Conservation (phyloP, 2,329 filamentous ascomycete species). For the Aspergillus fumigatiaffinis region DNA sequence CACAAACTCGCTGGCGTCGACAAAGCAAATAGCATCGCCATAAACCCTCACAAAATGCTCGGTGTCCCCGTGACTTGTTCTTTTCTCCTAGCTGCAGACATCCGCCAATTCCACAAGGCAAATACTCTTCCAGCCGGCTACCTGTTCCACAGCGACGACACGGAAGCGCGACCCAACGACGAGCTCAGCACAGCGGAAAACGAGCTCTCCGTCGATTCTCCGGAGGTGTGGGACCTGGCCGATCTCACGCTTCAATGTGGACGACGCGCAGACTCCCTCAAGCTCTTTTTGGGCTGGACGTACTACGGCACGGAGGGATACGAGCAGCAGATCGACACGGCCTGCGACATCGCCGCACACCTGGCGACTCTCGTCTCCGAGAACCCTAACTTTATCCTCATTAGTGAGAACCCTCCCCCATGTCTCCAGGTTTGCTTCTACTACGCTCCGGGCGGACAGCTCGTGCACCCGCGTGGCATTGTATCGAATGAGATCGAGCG, state of each 20-base stretch:
- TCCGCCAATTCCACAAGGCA: conserved; percentile 71
- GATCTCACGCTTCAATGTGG: conserved; percentile 94
- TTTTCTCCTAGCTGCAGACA: conserved; percentile 76
- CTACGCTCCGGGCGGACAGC: conserved; percentile 58
- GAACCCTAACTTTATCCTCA: conserved; percentile 62
- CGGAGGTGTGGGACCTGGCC: conserved; percentile 79
- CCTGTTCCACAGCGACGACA: conserved; percentile 63
- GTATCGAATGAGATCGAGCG: conserved; percentile 33
- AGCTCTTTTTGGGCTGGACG: conserved; percentile 82
- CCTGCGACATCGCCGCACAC: conserved; percentile 67
- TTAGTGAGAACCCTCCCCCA: conserved; percentile 72
- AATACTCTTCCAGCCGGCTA: conserved; percentile 88
- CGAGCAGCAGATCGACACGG: conserved; percentile 63
- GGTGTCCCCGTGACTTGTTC: conserved; percentile 86
- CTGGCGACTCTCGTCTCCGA: conserved; percentile 59
- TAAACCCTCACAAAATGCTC: conserved; percentile 98
- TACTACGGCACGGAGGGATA: conserved; percentile 82
- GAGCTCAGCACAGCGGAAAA: conserved; percentile 10
- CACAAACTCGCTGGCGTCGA: conserved; percentile 66
- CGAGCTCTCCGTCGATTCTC: conserved; percentile 30
- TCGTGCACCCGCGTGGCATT: conserved; percentile 37
- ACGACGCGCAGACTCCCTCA: conserved; percentile 76
- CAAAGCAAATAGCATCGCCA: conserved; percentile 74
- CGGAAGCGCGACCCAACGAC: conserved; percentile 30
- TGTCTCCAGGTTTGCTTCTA: conserved; percentile 97